Base-by-base conservation (phyloP, 768 basidiomycete genomes). In the Ramaria rubella region DNA sequence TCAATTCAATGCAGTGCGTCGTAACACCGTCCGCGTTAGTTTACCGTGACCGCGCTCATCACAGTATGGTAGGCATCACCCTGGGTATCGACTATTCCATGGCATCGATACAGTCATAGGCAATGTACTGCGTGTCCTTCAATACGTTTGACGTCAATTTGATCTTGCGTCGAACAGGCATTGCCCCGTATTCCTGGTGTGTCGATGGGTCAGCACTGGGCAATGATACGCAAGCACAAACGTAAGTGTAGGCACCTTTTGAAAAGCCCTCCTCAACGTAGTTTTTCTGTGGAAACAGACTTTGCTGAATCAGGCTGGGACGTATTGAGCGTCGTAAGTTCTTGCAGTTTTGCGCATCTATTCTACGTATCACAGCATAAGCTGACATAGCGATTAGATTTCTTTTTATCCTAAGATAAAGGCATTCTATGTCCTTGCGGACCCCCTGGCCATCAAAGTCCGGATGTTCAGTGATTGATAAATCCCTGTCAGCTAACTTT, bases 391-490 rank as follows among this genome's bases (percentile, higher is more conserved):
- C 23, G 11, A 6, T 26, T 24, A 24, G n/a, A 45, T 45, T 9
- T 45, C 24, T 45, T 7, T 23, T 15, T 54, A 21, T 27, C 58
- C 58, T 2, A 19, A 19, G 6, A 30, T 48, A 11, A 26, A 21
- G 9, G 30, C 44, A 8, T 30, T 24, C 21, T 33, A 43, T 34
- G 11, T 53, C 8, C 40, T 58, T n/a, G 52, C 52, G 24, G 58
- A 58, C 24, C 58, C 58, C 27, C 14, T 54, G 26, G 30, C 58
- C 4, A 49, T 58, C 40, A 58, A 58, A 33, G 58, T 52, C 29
- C 12, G 30, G 9, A 43, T 43, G n/a, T n/a, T n/a, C n/a, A n/a
- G n/a, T n/a, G n/a, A n/a, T n/a, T n/a, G n/a, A 30, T 45, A 26
- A 52, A 43, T 7, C 24, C 30, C 19, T 29, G 34, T 24, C 44